Evolutionary conservation across 371 early-diverging fungal species (phyloP).

Genomic region (Lichtheimia corymbifera): DNA sequence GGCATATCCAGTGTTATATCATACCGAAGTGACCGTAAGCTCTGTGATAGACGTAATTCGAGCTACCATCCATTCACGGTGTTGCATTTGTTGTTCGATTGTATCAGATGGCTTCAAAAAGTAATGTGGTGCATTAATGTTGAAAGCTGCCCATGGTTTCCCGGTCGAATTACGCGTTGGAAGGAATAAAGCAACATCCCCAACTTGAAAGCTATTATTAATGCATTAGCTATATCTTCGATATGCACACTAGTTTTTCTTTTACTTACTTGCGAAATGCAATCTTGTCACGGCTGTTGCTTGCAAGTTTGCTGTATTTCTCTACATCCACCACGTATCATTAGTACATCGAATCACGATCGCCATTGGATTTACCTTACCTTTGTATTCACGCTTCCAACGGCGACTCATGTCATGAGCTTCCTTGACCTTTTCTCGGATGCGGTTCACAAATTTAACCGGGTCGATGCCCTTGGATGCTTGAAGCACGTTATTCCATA

Average conservation of each 20-base stretch:
- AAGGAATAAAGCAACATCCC: slow-evolving; percentile 74
- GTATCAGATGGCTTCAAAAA: slow-evolving; percentile 61
- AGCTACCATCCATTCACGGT: slow-evolving; percentile 72
- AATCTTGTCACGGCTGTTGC: slow-evolving; percentile 56
- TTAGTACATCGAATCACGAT: background rate
- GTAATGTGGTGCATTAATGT: slow-evolving; percentile 75
- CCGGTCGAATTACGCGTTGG: slow-evolving; percentile 73
- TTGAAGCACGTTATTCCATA: slow-evolving; percentile 41
- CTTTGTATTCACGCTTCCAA: slow-evolving; percentile 41
- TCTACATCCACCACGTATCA: slow-evolving; percentile 29
- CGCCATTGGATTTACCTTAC: background rate
- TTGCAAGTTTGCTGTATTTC: slow-evolving; percentile 46
- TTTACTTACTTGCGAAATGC: slow-evolving; percentile 60
- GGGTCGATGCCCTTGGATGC: slow-evolving; percentile 26
- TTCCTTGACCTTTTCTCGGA: slow-evolving; percentile 50
- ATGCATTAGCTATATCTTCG: slow-evolving; percentile 1
- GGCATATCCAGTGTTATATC: too few species aligned
- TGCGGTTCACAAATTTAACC: slow-evolving; percentile 29
- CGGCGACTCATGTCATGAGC: slow-evolving; percentile 43
- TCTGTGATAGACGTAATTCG: slow-evolving; percentile 64
- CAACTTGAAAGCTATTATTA: slow-evolving; percentile 61
- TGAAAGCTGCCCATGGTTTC: slow-evolving; percentile 83
- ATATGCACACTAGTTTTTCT: too few species aligned
- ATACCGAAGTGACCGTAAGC: slow-evolving; percentile 31
- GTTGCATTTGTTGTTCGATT: slow-evolving; percentile 40